phyloP scores from a whole-genome alignment of 164 flowering plant species.

The Aristolochia contorta region DNA sequence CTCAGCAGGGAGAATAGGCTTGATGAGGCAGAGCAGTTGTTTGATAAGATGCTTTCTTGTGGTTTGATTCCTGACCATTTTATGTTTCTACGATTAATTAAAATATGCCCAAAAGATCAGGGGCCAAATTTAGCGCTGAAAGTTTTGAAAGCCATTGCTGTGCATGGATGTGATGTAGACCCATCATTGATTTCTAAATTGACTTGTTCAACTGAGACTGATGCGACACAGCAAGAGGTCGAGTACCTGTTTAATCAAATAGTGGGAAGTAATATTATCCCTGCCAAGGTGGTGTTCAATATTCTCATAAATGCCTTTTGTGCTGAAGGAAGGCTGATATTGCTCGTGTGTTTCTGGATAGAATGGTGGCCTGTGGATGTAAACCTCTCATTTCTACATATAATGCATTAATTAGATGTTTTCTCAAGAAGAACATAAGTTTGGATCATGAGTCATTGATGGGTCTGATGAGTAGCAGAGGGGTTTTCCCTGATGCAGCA shows the following conservation, averaged over 20 bases:
- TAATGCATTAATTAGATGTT: constrained; percentile 53
- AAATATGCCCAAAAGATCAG: constrained; percentile 27
- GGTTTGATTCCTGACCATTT: constrained; percentile 49
- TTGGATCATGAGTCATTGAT: constrained; percentile 26
- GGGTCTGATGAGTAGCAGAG: constrained; percentile 26
- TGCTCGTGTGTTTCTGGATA: constrained; percentile 31
- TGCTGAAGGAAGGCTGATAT: constrained; percentile 23
- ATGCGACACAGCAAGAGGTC: constrained; percentile 21
- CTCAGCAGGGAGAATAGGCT: constrained; percentile 31
- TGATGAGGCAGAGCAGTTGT: constrained; percentile 25
- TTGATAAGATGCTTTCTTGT: constrained; percentile 26
- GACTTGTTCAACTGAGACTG: neutral
- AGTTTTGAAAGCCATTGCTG: constrained; percentile 27
- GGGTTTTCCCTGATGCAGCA: constrained; percentile 30
- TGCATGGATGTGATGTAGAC: constrained; percentile 26
- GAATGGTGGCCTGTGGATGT: constrained; percentile 30
- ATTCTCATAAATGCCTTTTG: constrained; percentile 41
- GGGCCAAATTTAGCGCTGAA: constrained; percentile 27
- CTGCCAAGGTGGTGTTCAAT: constrained; percentile 29
- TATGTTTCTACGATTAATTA: constrained; percentile 24
- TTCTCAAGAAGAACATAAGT: constrained; percentile 28
- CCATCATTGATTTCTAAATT: constrained; percentile 10
- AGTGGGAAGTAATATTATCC: constrained; percentile 12
- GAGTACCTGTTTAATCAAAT: constrained; percentile 34
- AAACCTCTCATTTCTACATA: constrained; percentile 38